Evolutionary conservation across 495 filamentous ascomycete genomes (phyloP), one percentile per base, ranked within the genome.

Genomic region (Talaromyces stipitatus): DNA sequence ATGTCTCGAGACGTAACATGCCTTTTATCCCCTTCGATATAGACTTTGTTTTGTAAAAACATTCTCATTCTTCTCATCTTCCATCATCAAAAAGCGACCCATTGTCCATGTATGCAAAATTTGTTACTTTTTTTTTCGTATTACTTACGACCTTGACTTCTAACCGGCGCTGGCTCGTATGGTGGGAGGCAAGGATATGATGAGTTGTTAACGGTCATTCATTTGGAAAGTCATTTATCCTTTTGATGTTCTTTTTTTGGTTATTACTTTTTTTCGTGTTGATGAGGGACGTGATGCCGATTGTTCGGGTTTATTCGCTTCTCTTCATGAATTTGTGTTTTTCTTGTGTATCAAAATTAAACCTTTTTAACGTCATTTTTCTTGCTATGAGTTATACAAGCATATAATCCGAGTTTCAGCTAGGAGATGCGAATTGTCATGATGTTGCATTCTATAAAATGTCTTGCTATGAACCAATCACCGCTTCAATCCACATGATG

Each of bases 141-240:
- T 47, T 54, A 68, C 66, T 62, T 64, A 66, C 63, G 50, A 61
- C 64, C 62, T 64, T 57, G 58, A 61, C 61, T 65, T 66, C 63
- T 62, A 23, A 66, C 67, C 66, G 71, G 75, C 74, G 74, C 74
- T 78, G 74, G 74, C 73, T 72, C 73, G 74, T 71, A 69, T 71
- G 61, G 61, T 61, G 62, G 66, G 60, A 61, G 60, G 59, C 61
- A 64, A 57, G 53, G 56, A 56, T 58, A 48, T 58, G 47, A 58
- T 45, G 56, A 53, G 47, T 58, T 26, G 20, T 45, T 58, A 4
- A 38, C 45, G 45, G 45, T 57, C 55, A 48, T 33, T 57, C 45
- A 45, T 60, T 55, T 56, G 45, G 22, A 48, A n/a, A 24, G 0
- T 48, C 20, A 24, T 26, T 48, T 48, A 14, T 14, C 14, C 22